Evolutionary conservation across 1,139 yeast genomes (phyloP).

Genomic region (Geotrichum bryndzae): DNA sequence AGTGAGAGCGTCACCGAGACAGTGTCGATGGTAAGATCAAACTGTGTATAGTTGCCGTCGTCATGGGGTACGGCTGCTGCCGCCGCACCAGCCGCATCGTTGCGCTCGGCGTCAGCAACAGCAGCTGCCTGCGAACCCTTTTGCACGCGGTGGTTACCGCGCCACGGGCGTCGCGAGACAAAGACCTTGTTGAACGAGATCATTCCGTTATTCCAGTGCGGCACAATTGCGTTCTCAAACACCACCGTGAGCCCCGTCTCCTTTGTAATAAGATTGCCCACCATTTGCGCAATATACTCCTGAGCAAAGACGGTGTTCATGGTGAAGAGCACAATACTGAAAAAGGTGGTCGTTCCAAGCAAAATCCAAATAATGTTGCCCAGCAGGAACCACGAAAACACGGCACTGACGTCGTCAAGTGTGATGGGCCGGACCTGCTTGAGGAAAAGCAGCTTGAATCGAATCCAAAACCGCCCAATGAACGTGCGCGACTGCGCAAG

Average conservation of each 20-base stretch:
- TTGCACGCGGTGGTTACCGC: slow-evolving; percentile 36
- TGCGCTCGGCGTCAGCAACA: slow-evolving; percentile 37
- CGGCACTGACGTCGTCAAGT: slow-evolving; percentile 82
- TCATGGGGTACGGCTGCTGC: slow-evolving; percentile 42
- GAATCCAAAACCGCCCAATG: slow-evolving; percentile 48
- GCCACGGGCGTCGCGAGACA: slow-evolving; percentile 73
- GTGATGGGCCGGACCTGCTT: slow-evolving; percentile 66
- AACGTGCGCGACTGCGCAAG: slow-evolving; percentile 47
- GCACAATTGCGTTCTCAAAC: slow-evolving; percentile 91
- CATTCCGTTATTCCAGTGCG: slow-evolving; percentile 87
- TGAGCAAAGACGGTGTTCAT: slow-evolving; percentile 86
- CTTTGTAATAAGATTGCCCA: slow-evolving; percentile 77
- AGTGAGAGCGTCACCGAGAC: slow-evolving; percentile 76
- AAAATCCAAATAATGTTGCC: slow-evolving; percentile 75
- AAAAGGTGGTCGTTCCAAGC: slow-evolving; percentile 84
- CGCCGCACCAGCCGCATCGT: slow-evolving; percentile 18
- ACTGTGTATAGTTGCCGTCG: slow-evolving; percentile 94
- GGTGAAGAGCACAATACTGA: slow-evolving; percentile 70
- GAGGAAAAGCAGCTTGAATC: slow-evolving; percentile 66
- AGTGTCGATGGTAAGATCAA: slow-evolving; percentile 82
- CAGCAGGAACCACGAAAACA: slow-evolving; percentile 84
- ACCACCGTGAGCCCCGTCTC: slow-evolving; percentile 83
- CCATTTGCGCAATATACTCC: slow-evolving; percentile 72
- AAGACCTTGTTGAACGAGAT: slow-evolving; percentile 80
- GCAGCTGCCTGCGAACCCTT: slow-evolving; percentile 76